These are phyloP conservation scores for Pseudogymnoascus sp. DNA, from an alignment of 2,329 filamentous ascomycete species.

Conservation along the genomic window DNA sequence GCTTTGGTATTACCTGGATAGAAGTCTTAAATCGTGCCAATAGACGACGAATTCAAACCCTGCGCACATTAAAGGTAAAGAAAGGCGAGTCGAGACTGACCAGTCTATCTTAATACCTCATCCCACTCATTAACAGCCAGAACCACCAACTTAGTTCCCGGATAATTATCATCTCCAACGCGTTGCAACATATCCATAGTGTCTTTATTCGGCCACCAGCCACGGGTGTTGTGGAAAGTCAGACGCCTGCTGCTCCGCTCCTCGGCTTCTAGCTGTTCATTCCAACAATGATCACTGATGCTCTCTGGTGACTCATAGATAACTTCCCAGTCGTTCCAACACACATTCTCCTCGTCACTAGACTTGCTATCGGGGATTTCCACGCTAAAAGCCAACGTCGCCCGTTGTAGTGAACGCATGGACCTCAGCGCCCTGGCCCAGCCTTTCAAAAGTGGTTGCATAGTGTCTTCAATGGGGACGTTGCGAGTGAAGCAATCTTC, in stretches of 20 bases:
- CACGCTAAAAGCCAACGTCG: neutral
- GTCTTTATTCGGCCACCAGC: neutral
- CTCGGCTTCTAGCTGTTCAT: too few relatives aligned
- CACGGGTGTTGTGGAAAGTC: neutral
- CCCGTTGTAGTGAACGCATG: neutral
- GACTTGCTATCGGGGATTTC: neutral
- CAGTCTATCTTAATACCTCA: neutral
- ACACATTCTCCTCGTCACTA: neutral
- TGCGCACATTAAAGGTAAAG: neutral
- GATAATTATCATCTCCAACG: neutral
- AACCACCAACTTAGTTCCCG: neutral
- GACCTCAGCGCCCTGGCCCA: neutral
- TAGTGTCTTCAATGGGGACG: neutral
- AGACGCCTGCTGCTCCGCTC: neutral
- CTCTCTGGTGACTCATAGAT: neutral
- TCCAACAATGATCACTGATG: too few relatives aligned
- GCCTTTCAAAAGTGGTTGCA: neutral
- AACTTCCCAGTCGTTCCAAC: neutral
- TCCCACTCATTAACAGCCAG: neutral
- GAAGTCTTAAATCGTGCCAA: neutral
- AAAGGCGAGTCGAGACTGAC: neutral
- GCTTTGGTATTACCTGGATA: neutral
- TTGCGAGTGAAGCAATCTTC: neutral
- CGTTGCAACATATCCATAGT: neutral
- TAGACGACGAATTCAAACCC: neutral